phyloP scores from a whole-genome alignment of 2,329 filamentous ascomycete species.

The Ramularia collo-cygni region DNA sequence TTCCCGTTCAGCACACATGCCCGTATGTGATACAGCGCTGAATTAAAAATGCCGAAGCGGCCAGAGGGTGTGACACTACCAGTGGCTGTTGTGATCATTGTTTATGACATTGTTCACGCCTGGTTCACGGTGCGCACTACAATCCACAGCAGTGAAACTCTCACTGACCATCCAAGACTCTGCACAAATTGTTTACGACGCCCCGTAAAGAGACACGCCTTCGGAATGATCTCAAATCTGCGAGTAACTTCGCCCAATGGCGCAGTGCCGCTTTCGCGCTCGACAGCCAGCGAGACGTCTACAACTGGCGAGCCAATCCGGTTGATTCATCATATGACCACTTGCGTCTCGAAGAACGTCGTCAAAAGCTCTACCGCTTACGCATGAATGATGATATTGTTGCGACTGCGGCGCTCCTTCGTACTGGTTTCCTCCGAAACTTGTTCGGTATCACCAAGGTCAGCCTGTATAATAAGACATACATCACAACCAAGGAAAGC shows the following conservation, averaged over 20 bases:
- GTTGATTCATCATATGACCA: constrained; percentile 18
- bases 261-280: constrained; percentile 13
- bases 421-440: constrained; percentile 71
- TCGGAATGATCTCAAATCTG: constrained; percentile 9
- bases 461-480: constrained; percentile 75
- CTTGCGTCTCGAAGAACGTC: constrained; percentile 15
- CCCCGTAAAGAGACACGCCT: constrained; percentile 9
- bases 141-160: too few relatives aligned
- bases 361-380: constrained; percentile 9
- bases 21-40: too few relatives aligned
- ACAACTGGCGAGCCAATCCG: constrained; percentile 19
- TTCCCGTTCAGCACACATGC: too few relatives aligned
- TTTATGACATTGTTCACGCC: constrained; percentile 3
- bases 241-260: constrained; percentile 15
- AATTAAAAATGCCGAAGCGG: not conserved
- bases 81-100: constrained; percentile 1
- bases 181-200: constrained; percentile 2
- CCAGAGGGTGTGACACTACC: not conserved
- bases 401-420: constrained; percentile 69
- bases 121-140: constrained; percentile 2
- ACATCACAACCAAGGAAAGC: constrained; percentile 83
- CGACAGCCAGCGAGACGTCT: constrained; percentile 10
- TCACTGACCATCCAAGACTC: constrained; percentile 1
- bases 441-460: constrained; percentile 82
- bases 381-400: constrained; percentile 30